Conservation (phyloP, 2,329 filamentous ascomycete species). For the Aspergillus quadricinctus region DNA sequence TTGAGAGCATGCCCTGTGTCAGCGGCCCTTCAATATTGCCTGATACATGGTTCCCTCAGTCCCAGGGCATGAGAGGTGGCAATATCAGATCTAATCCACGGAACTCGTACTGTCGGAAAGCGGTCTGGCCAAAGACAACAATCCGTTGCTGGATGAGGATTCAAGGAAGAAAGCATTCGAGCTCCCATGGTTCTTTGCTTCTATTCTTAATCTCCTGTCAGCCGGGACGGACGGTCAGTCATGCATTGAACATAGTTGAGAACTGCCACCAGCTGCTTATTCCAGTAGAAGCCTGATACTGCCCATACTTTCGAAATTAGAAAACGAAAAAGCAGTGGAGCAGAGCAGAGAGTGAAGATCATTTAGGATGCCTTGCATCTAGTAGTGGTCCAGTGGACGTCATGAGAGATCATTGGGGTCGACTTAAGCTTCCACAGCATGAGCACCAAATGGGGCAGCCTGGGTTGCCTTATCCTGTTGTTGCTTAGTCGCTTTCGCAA, state of each 20-base stretch:
- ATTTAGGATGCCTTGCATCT: neutral
- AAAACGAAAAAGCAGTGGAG: neutral
- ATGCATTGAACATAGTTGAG: neutral
- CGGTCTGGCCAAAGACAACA: neutral
- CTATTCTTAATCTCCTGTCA: neutral
- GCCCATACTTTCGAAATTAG: no score
- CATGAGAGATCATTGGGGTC: neutral
- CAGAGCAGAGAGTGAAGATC: neutral
- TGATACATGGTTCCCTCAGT: neutral
- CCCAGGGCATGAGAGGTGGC: neutral
- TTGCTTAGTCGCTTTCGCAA: neutral
- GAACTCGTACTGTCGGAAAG: neutral
- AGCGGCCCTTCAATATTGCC: neutral
- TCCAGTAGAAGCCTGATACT: neutral
- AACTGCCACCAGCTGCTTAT: neutral
- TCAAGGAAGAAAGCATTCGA: neutral
- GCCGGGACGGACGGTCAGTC: neutral
- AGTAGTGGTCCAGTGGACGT: no score
- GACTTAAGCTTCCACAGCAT: neutral
- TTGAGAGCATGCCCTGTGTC: slow-evolving; percentile 11
- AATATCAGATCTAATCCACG: neutral
- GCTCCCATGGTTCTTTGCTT: neutral
- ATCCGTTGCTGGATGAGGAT: neutral
- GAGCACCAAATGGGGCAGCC: neutral
- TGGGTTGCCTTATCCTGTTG: neutral